Base-by-base conservation (phyloP, 2,329 filamentous ascomycete species). In the Lasiodiplodia hormozganensis region DNA sequence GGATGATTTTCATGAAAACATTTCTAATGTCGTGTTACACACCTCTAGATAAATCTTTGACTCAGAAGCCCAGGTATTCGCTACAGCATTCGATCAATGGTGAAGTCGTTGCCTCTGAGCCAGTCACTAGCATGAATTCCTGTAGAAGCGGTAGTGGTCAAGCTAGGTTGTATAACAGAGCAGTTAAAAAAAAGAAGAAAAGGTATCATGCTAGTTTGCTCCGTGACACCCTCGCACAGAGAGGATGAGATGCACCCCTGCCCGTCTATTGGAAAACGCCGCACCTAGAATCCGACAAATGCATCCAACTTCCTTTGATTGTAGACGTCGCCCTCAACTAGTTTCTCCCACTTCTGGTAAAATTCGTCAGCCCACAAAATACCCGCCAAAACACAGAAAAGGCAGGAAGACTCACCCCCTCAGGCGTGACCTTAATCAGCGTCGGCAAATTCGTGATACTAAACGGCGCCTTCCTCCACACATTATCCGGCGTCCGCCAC, bases 391-490 rank as follows among this genome's bases (percentile, higher is more conserved):
- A 36, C 7, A 18, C 1, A 43, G 16, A 10, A n/a, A 43, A 47
- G 3, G 14, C 12, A 43, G 11, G n/a, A 16, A 11, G 8, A 52
- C 60, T 38, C 25, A 64, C 60, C 11, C 47, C 47, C 47, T 64
- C 60, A 38, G 60, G 43, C 31, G 60, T 64, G 7, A 64, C 23
- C 47, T 64, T 64, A 2, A 64, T n/a, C 31, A 64, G 18, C 47
- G 60, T 64, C 28, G 60, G 60, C 47, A 64, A 21, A n/a, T 64
- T 14, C 18, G 60, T 64, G 18, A 64, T 18, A 16, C 23, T 18
- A 21, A 64, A 64, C 47, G 60, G 60, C n/a, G 47, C 31, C 47
- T 64, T 64, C 47, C 60, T 52, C 60, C 60, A 64, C 47, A 28
- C 28, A 14, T 64, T 64, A 4, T 64, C 47, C 10, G 60, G 47